phyloP scores from a whole-genome alignment of 1,284 basidiomycete species.

The Moesziomyces sp. region DNA sequence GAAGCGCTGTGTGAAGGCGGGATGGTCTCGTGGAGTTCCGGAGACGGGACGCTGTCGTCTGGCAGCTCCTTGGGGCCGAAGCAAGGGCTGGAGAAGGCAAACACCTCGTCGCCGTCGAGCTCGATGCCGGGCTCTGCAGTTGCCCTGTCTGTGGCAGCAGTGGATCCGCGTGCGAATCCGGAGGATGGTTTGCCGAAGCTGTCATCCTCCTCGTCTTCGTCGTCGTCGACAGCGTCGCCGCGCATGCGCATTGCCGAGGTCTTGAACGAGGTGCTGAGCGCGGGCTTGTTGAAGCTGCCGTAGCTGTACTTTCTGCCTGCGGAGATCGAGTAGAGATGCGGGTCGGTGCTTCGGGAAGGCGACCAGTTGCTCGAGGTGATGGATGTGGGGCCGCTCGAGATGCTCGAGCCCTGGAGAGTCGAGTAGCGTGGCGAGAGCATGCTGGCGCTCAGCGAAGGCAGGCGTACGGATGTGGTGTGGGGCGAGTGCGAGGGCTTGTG shows the following conservation, averaged over 20 bases:
- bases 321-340: constrained; percentile 54
- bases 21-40: constrained; percentile 40
- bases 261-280: constrained; percentile 58
- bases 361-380: constrained; percentile 53
- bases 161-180: constrained; percentile 21
- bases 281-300: constrained; percentile 51
- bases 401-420: constrained; percentile 44
- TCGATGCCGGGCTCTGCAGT: constrained; percentile 39
- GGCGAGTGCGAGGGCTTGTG: constrained; percentile 33
- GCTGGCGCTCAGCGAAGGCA: constrained; percentile 44
- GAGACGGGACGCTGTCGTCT: constrained; percentile 38
- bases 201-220: constrained; percentile 50
- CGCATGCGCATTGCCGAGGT: constrained; percentile 59
- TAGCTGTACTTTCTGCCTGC: constrained; percentile 48
- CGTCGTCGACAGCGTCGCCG: constrained; percentile 42
- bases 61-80: constrained; percentile 54
- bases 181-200: constrained; percentile 44
- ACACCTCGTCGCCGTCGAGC: constrained; percentile 57
- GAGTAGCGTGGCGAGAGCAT: constrained; percentile 46
- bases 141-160: constrained; percentile 16
- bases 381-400: constrained; percentile 51
- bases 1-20: constrained; percentile 28
- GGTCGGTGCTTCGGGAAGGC: constrained; percentile 47
- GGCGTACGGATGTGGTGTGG: constrained; percentile 24
- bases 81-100: constrained; percentile 60